Evolutionary conservation across 805 yeast genomes (phyloP).

Genomic region (Candida ipomoeae): DNA sequence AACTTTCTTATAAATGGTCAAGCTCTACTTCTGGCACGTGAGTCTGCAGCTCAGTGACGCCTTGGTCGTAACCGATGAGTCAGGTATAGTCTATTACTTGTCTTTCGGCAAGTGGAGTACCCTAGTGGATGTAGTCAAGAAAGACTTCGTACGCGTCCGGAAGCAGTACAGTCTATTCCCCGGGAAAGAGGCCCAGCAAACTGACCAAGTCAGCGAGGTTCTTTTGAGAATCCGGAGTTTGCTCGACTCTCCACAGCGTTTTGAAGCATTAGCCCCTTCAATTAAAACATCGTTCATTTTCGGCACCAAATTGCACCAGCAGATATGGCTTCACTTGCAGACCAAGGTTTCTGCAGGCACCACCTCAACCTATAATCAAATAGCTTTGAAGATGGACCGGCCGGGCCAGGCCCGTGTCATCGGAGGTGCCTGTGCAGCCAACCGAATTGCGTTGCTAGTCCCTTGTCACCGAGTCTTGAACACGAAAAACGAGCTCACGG

Average conservation of each 20-base stretch:
- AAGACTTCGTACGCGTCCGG: constrained; percentile 8
- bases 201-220: neutral
- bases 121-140: constrained; percentile 13
- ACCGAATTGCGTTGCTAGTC: constrained; percentile 34
- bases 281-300: constrained; percentile 19
- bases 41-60: constrained; percentile 12
- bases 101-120: constrained; percentile 13
- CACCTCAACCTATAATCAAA: constrained; percentile 27
- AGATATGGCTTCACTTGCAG: constrained; percentile 34
- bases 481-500: constrained; percentile 27
- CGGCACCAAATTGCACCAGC: constrained; percentile 37
- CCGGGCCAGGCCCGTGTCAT: constrained; percentile 34
- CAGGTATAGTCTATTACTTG: constrained; percentile 12
- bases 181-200: constrained; percentile 6
- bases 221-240: constrained; percentile 1
- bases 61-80: constrained; percentile 11
- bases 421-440: constrained; percentile 39
- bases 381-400: constrained; percentile 29
- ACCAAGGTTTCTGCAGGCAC: constrained; percentile 24
- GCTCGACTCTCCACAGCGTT: constrained; percentile 8
- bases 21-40: constrained; percentile 13
- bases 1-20: constrained; percentile 1
- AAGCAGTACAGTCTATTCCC: constrained; percentile 5
- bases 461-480: constrained; percentile 44
- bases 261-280: constrained; percentile 19